These are phyloP conservation scores for Cymodocea nodosa DNA, from an alignment of 116 monocot species.

Conservation along the genomic window DNA sequence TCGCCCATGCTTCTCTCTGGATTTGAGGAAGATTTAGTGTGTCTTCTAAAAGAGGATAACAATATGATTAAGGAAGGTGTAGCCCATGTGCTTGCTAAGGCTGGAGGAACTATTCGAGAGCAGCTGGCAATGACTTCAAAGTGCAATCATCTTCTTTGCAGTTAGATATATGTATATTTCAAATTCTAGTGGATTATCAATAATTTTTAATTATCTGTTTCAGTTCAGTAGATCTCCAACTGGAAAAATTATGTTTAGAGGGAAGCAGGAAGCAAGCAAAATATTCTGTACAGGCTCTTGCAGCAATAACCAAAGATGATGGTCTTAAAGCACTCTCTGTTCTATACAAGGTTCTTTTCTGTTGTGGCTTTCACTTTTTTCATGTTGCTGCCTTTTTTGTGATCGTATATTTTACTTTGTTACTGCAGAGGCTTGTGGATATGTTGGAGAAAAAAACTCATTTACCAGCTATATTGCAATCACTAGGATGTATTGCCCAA, in stretches of 20 bases:
- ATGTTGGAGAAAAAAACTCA: slow-evolving; percentile 79
- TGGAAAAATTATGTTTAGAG: slow-evolving; percentile 86
- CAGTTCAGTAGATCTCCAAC: slow-evolving; percentile 76
- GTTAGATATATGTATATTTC: background rate
- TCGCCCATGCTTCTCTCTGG: slow-evolving; percentile 68
- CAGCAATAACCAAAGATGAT: slow-evolving; percentile 90
- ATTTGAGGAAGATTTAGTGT: slow-evolving; percentile 65
- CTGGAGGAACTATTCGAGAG: slow-evolving; percentile 86
- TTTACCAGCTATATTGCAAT: slow-evolving; percentile 84
- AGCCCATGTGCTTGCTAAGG: slow-evolving; percentile 80
- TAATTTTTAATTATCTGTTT: slow-evolving; percentile 11
- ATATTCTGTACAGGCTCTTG: slow-evolving; percentile 88
- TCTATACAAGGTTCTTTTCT: slow-evolving; percentile 72
- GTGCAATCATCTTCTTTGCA: slow-evolving; percentile 12
- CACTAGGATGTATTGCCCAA: slow-evolving; percentile 93
- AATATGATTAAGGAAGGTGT: slow-evolving; percentile 87
- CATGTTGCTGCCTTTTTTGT: background rate
- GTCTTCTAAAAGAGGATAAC: slow-evolving; percentile 77
- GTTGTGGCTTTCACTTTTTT: background rate
- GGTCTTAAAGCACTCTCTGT: slow-evolving; percentile 97
- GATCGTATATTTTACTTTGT: slow-evolving; percentile 2
- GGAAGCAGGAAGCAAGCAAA: slow-evolving; percentile 93
- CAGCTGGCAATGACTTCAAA: slow-evolving; percentile 61
- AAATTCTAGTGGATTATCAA: background rate
- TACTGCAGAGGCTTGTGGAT: slow-evolving; percentile 86